These are phyloP conservation scores for Suhomyces emberorum DNA, from an alignment of 805 yeast genomes.

Conservation along the genomic window DNA sequence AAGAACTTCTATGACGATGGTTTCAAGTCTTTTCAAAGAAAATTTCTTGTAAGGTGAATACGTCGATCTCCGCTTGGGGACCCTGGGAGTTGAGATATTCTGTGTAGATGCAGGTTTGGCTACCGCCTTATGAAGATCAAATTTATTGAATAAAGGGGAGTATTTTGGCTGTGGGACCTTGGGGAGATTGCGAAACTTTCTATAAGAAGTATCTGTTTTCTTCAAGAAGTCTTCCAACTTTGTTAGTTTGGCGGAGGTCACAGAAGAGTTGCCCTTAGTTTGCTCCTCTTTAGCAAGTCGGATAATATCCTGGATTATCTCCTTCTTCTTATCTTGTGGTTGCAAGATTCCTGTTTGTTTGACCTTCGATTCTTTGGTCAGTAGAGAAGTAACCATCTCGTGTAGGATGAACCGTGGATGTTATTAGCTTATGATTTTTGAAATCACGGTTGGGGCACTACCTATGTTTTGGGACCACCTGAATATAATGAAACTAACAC, in stretches of 20 bases:
- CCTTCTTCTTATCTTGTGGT: constrained; percentile 13
- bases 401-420: not conserved
- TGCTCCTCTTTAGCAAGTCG: constrained; percentile 37
- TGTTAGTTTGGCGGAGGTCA: constrained; percentile 35
- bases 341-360: not conserved
- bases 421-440: not conserved
- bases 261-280: constrained; percentile 33
- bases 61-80: not conserved
- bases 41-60: constrained; percentile 15
- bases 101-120: constrained; percentile 1
- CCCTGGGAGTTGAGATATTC: constrained; percentile 1
- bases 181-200: constrained; percentile 12
- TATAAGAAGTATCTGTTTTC: constrained; percentile 9
- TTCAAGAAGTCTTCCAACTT: constrained; percentile 27
- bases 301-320: constrained; percentile 26
- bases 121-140: constrained; percentile 17
- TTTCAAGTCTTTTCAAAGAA: constrained; percentile 31
- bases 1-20: constrained; percentile 24
- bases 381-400: constrained; percentile 1
- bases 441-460: not conserved
- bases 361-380: not conserved
- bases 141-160: constrained; percentile 34
- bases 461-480: not conserved
- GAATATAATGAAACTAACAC: no score
- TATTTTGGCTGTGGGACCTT: constrained; percentile 28